Evolutionary conservation across 164 flowering plant genomes (phyloP), one percentile per base, ranked within the genome.

Genomic region (Dillenia suffruticosa): DNA sequence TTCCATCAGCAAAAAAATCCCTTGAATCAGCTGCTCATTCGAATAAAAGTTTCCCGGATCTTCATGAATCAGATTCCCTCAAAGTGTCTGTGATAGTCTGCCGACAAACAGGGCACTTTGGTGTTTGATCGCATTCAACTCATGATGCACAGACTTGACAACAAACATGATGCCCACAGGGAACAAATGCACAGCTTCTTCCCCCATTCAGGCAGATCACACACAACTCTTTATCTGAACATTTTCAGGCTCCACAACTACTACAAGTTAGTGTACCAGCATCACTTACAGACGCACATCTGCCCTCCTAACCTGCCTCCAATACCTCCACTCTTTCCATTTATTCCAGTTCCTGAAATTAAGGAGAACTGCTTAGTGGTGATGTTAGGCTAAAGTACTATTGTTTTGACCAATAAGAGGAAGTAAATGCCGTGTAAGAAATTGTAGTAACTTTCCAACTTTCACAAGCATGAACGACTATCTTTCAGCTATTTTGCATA

Each of bases 161-260:
- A 59, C 97, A 94, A 15, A 86, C 97, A 7, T 85, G 68, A 71
- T 94, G 99, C 46, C 99, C 99, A 32, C 99, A 94, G 0, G 99
- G 97, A 63, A 82, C 69, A 51, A 94, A 94, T 8, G 91, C 97
- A 48, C 89, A 77, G 2, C 83, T 69, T 63, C 84, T 75, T 68
- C 93, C 83, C 63, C 88, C 82, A 75, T 66, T 76, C 46, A 89
- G 70, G 74, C 97, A 94, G 44, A 94, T 70, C 19, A 88, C 93
- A 59, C 97, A 89, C 61, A 94, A 64, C 68, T 84, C 73, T 11
- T 93, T 90, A 63, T 91, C 93, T 1, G 89, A 49, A 83, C 68
- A 13, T 83, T 88, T 53, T 68, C 82, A 0, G 63, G 17, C 11
- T 75, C 84, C 12, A 84, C 95, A 13, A 84, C 92, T 2, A 56